Base-by-base conservation (phyloP, 1,139 yeast genomes). In the Saccharomycopsis hybrid region DNA sequence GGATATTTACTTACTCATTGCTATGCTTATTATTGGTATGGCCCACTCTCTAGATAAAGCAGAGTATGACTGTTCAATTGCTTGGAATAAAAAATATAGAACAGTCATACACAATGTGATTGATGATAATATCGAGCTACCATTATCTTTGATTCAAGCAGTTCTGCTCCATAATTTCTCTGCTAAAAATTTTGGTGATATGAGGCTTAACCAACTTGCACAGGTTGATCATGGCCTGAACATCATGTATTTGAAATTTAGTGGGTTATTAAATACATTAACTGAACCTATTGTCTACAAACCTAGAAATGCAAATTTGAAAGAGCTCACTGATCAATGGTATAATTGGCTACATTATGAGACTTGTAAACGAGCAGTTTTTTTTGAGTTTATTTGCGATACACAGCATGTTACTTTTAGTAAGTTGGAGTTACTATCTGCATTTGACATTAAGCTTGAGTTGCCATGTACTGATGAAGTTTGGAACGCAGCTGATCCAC, bases 381-480 rank as follows among this genome's bases (percentile, higher is more conserved):
- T 59, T 44, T 64, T 66, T 46, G 65, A 59, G 28, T 65, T 62
- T 48, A 51, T 64, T 1, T 51, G 62, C 38, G 71, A 66, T 50
- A 55, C 66, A 3, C 70, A 65, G 46, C 55, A 52, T 9, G 51
- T 58, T 1, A 57, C 59, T 42, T 55, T 59, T 41, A 51, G 54
- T 31, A 53, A 55, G 2, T 52, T 51, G 3, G 51, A 54, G 8
- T 57, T 61, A 4, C 50, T 59, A 9, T 65, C 72, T 2, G 62
- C 64, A 0, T 69, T 70, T 58, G 72, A 69, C 46, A 58, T 70
- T 30, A 50, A 66, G 30, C 51, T 70, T 18, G 73, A 69, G 43
- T 56, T 70, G 41, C 74, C 74, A 1, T 69, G 66, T 41, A 58
- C 70, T 2, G 74, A 71, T 52, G 62, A 66, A 5, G 66, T 68